A percentile compares a stretch with the other conserved stretches of the same genome.
phyloP scores from a whole-genome alignment of 768 basidiomycete genomes.

The Hericium rajendrae region DNA sequence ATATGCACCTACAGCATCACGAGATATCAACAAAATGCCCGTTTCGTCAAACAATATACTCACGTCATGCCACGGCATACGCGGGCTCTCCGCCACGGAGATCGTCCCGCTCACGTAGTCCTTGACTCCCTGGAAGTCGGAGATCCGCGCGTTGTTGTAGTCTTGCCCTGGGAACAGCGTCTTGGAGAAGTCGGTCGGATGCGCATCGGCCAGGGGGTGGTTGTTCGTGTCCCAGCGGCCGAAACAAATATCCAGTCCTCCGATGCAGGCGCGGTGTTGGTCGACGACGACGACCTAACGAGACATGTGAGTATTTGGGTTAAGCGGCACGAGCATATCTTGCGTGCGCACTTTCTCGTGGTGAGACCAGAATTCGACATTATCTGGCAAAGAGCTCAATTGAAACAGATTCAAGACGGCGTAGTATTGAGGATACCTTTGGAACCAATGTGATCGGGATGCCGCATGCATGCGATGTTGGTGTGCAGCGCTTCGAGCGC shows the following conservation, averaged over 20 bases:
- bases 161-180: conserved; percentile 92
- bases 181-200: conserved; percentile 72
- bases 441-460: conserved; percentile 82
- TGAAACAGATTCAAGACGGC: neutral
- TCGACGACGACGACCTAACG: conserved; percentile 70
- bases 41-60: conserved; percentile 18
- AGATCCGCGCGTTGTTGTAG: conserved; percentile 82
- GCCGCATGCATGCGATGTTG: conserved; percentile 83
- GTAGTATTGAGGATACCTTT: conserved; percentile 35
- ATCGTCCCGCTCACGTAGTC: conserved; percentile 66
- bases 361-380: conserved; percentile 83
- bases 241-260: conserved; percentile 93
- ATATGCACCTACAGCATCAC: conserved; percentile 53
- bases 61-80: conserved; percentile 98
- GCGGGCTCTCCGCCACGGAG: conserved; percentile 53
- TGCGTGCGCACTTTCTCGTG: conserved; percentile 58
- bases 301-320: neutral
- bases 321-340: neutral
- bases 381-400: conserved; percentile 32
- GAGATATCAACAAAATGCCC: no score
- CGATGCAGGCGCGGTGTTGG: conserved; percentile 77
- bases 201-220: conserved; percentile 86
- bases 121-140: conserved; percentile 75
- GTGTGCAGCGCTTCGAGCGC: conserved; percentile 75
- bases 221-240: conserved; percentile 94